These are phyloP conservation scores for Gynostemma pentaphyllum DNA, from an alignment of 306 rosid species.

Conservation along the genomic window DNA sequence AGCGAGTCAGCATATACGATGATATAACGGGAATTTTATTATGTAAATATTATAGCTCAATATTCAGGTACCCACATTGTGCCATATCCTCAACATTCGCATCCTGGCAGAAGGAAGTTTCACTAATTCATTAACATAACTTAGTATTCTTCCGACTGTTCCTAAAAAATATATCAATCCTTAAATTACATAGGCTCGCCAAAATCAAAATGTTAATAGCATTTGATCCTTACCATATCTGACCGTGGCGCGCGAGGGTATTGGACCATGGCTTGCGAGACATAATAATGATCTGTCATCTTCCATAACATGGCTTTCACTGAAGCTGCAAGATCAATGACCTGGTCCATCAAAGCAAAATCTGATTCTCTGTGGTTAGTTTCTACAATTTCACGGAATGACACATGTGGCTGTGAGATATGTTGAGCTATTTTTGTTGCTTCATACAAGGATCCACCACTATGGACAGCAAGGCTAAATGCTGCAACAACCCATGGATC, in stretches of 20 bases:
- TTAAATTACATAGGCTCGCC: not conserved
- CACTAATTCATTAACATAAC: not conserved
- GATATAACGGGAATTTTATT: too few relatives aligned
- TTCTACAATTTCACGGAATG: conserved; percentile 22
- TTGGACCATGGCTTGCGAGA: conserved; percentile 29
- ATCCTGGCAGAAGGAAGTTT: not conserved
- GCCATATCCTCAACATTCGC: not conserved
- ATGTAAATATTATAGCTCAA: not conserved
- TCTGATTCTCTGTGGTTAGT: conserved; percentile 10
- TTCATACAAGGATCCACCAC: conserved; percentile 23
- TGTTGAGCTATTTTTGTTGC: conserved; percentile 17
- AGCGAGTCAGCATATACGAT: not conserved
- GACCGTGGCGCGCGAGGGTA: conserved; percentile 31
- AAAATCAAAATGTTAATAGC: not conserved
- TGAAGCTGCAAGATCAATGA: conserved; percentile 23
- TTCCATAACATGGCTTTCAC: conserved; percentile 14
- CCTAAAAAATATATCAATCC: not conserved
- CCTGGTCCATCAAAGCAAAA: conserved; percentile 12
- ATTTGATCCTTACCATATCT: conserved; percentile 21
- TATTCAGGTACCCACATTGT: not conserved
- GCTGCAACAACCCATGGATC: conserved; percentile 32
- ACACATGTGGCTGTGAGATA: conserved; percentile 17
- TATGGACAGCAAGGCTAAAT: conserved; percentile 25
- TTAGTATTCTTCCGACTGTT: not conserved
- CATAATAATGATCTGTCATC: conserved; percentile 25